Evolutionary conservation across 1,284 basidiomycete species (phyloP), one percentile per base, ranked within the genome.

Genomic region (Ceratobasidium sp.): DNA sequence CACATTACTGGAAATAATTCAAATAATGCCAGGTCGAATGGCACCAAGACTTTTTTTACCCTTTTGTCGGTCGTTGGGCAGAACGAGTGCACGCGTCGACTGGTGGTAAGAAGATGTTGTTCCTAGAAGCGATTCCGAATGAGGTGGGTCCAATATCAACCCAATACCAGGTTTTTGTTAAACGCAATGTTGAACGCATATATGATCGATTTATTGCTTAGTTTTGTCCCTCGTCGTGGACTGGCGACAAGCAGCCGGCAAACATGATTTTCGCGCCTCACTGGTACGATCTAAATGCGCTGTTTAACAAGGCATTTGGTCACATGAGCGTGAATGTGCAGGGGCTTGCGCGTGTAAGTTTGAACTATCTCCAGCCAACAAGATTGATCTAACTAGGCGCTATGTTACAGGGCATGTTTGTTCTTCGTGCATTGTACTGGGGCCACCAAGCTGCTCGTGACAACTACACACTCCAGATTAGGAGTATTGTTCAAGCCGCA

Each of bases 201-300:
- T 70, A n/a, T 46, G 3, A 3, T 50, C 10, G 20, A 50, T 50
- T 20, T 50, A 12, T 12, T 15, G 12, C 28, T 40, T 77, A 95
- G 93, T 94, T 92, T 81, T 95, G 94, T 82, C 94, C 95, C 0
- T 78, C 86, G 1, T 90, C 91, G 0, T 96, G 94, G 92, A 93
- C 91, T 0, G 81, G 86, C 28, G 89, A 91, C 59, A 86, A 88
- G 48, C 89, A 90, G 56, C 88, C 93, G 4, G 83, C 86, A 0
- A 94, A 95, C 80, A 91, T 98, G 88, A 91, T 97, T 5, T 96
- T 91, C 81, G 92, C 95, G 0, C 96, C 96, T 0, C 96, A 98
- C 83, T 98, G 96, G 95, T 98, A 98, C 82, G 96, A 98, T 83
- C 87, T 98, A 7, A 92, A 96, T n/a, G n/a, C n/a, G n/a, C n/a